These are phyloP conservation scores for Dispira parvispora DNA, from an alignment of 192 early-diverging fungal species.

Conservation along the genomic window DNA sequence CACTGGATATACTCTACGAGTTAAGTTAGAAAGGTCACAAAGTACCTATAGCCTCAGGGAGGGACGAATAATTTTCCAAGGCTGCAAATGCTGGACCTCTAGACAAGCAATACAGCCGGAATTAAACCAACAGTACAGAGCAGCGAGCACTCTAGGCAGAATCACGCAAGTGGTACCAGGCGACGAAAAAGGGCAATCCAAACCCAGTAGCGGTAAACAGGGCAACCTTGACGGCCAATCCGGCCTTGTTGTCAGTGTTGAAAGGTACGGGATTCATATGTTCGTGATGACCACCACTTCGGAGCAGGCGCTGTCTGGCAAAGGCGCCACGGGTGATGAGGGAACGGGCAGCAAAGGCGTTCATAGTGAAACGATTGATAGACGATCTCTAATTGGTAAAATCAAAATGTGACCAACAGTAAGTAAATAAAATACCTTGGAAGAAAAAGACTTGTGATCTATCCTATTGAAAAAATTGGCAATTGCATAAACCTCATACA, in stretches of 20 bases:
- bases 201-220: slow-evolving; percentile 7
- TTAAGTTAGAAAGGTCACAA: too few relatives aligned
- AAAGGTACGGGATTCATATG: slow-evolving; percentile 5
- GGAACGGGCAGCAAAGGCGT: slow-evolving; percentile 9
- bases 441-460: too few relatives aligned
- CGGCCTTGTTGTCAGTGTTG: background rate
- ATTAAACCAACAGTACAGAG: background rate
- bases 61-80: too few relatives aligned
- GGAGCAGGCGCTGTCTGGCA: slow-evolving; percentile 5
- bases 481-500: too few relatives aligned
- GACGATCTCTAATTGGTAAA: too few relatives aligned
- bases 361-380: background rate
- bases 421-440: too few relatives aligned
- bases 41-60: too few relatives aligned
- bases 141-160: background rate
- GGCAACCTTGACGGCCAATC: slow-evolving; percentile 5
- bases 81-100: too few relatives aligned
- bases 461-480: too few relatives aligned
- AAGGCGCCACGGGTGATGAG: slow-evolving; percentile 10
- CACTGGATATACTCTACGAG: too few relatives aligned
- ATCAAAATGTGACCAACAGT: too few relatives aligned
- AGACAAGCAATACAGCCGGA: too few relatives aligned
- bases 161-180: slow-evolving; percentile 4
- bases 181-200: slow-evolving; percentile 8
- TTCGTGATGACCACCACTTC: slow-evolving; percentile 6